These are phyloP conservation scores for Trifolium repens DNA, from an alignment of 306 rosid species.

Conservation along the genomic window DNA sequence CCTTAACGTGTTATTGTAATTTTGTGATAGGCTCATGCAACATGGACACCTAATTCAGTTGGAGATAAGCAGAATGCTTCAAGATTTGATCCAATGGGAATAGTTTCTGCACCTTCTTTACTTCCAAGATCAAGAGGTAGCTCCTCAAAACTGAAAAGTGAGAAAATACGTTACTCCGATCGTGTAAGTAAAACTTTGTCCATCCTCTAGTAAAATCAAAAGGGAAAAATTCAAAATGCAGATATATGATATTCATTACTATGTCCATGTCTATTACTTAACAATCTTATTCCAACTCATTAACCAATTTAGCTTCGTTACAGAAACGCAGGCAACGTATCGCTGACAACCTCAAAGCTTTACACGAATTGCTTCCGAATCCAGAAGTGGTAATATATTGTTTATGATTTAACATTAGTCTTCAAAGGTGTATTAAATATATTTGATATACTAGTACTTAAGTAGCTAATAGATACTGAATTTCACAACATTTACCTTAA, in stretches of 20 bases:
- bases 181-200: constrained; percentile 64
- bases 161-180: constrained; percentile 48
- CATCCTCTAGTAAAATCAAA: constrained; percentile 1
- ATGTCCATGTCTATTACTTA: constrained; percentile 17
- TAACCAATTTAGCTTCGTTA: constrained; percentile 28
- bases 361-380: constrained; percentile 75
- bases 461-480: constrained; percentile 7
- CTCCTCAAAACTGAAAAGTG: constrained; percentile 42
- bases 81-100: constrained; percentile 47
- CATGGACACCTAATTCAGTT: constrained; percentile 49
- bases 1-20: constrained; percentile 20
- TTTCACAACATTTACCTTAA: constrained; percentile 18
- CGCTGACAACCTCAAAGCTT: constrained; percentile 64
- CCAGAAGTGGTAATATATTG: constrained; percentile 62
- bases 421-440: neutral
- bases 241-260: neutral
- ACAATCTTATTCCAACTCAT: constrained; percentile 9
- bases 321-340: constrained; percentile 78
- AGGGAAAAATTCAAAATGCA: constrained; percentile 13
- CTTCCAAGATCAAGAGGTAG: constrained; percentile 41
- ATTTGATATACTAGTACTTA: neutral
- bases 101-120: constrained; percentile 44
- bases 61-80: constrained; percentile 45
- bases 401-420: neutral
- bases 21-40: constrained; percentile 49